A percentile compares a stretch with the other conserved stretches of the same genome.
phyloP scores from a whole-genome alignment of 2,329 filamentous ascomycete species.

The Microcera coccophila region DNA sequence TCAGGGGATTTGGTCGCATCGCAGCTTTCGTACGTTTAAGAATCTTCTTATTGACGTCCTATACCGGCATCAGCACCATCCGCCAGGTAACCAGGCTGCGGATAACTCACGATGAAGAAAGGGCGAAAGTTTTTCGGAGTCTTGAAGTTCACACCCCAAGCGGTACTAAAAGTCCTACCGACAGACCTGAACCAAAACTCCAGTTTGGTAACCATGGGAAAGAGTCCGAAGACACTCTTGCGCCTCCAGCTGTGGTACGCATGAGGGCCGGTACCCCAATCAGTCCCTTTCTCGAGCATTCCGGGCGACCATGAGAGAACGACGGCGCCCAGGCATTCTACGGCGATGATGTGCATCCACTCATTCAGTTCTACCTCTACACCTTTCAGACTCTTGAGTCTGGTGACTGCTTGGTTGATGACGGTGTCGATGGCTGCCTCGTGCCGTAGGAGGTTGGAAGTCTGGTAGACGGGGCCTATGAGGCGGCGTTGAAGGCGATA shows the following conservation, averaged over 20 bases:
- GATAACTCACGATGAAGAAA: conserved; percentile 46
- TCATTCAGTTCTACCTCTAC: conserved; percentile 46
- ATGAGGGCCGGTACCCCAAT: conserved; percentile 45
- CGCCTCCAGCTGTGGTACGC: conserved; percentile 50
- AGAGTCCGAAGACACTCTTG: conserved; percentile 51
- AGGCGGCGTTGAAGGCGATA: conserved; percentile 49
- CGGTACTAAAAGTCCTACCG: conserved; percentile 38
- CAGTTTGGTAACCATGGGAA: conserved; percentile 40
- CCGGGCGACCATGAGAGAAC: conserved; percentile 52
- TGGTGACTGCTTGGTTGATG: conserved; percentile 33
- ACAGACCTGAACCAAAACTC: conserved; percentile 36
- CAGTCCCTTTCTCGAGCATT: conserved; percentile 41
- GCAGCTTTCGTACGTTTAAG: conserved; percentile 33
- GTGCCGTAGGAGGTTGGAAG: conserved; percentile 40
- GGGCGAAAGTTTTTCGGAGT: conserved; percentile 42
- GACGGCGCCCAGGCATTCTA: conserved; percentile 48
- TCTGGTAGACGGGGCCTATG: conserved; percentile 47
- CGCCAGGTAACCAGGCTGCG: not conserved
- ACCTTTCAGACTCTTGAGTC: conserved; percentile 36
- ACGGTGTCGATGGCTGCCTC: conserved; percentile 41
- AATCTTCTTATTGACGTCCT: conserved; percentile 36
- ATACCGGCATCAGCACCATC: not conserved
- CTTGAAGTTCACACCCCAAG: conserved; percentile 45
- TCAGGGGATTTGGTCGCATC: conserved; percentile 25
- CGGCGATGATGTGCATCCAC: conserved; percentile 55